A percentile compares a stretch with the other conserved stretches of the same genome.
Evolutionary conservation across 306 rosid genomes (phyloP).

Genomic region (Astragalus glycyphyllos): DNA sequence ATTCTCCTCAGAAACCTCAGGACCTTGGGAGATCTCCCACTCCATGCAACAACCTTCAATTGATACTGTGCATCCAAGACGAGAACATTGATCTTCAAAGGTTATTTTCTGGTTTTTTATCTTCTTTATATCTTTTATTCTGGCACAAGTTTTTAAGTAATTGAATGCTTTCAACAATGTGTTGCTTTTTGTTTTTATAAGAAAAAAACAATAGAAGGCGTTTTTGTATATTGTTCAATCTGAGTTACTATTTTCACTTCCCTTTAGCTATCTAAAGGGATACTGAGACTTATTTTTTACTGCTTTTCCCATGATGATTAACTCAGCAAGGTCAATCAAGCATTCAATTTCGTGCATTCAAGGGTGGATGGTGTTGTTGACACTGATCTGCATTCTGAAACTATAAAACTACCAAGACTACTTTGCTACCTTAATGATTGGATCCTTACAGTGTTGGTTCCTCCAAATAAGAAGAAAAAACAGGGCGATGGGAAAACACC

Average conservation of each 20-base stretch:
- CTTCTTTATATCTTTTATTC: background rate
- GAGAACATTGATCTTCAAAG: constrained; percentile 59
- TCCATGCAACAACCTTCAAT: constrained; percentile 78
- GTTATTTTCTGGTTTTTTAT: constrained; percentile 46
- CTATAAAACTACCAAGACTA: constrained; percentile 63
- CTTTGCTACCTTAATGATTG: constrained; percentile 68
- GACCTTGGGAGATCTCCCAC: constrained; percentile 19
- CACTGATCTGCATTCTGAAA: constrained; percentile 52
- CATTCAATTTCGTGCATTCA: constrained; percentile 63
- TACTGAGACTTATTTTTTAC: background rate
- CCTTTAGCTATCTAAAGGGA: background rate
- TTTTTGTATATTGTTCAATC: no score
- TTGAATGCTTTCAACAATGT: constrained; percentile 16
- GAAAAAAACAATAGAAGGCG: no score
- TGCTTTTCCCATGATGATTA: constrained; percentile 22
- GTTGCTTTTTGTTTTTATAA: no score
- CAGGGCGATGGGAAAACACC: constrained; percentile 48
- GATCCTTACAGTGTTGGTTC: constrained; percentile 75
- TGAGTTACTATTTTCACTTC: background rate
- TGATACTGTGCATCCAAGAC: constrained; percentile 68
- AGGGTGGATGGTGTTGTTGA: constrained; percentile 45
- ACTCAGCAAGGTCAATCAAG: constrained; percentile 80
- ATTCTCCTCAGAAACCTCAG: constrained; percentile 34
- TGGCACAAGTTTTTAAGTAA: constrained; percentile 1
- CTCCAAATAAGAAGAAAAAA: constrained; percentile 63